phyloP scores from a whole-genome alignment of 805 yeast genomes.

The Saturnispora sanitii region DNA sequence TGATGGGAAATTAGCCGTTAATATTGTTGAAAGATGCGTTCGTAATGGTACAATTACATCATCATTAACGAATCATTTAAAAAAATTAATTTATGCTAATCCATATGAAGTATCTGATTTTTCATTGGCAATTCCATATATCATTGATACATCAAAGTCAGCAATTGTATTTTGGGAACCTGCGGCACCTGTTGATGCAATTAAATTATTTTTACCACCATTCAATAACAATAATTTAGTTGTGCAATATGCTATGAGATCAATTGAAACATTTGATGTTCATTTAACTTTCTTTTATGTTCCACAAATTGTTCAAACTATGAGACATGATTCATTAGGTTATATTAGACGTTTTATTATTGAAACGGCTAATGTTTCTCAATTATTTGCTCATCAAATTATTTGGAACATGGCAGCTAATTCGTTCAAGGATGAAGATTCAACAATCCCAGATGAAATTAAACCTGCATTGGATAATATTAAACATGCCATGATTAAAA shows the following conservation, averaged over 20 bases:
- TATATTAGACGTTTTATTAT: slow-evolving; percentile 81
- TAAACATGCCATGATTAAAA: slow-evolving; percentile 48
- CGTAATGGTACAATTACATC: slow-evolving; percentile 15
- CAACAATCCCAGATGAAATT: slow-evolving; percentile 64
- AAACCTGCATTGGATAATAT: slow-evolving; percentile 78
- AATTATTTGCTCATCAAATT: slow-evolving; percentile 91
- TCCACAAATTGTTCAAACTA: slow-evolving; percentile 92
- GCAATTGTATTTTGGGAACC: slow-evolving; percentile 53
- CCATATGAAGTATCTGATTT: slow-evolving; percentile 52
- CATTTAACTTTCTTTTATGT: slow-evolving; percentile 90
- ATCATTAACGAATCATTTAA: slow-evolving; percentile 32
- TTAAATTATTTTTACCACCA: slow-evolving; percentile 72
- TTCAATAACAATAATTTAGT: slow-evolving; percentile 55
- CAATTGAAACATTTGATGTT: slow-evolving; percentile 80
- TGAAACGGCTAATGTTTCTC: slow-evolving; percentile 86
- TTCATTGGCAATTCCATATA: slow-evolving; percentile 51
- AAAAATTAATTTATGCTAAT: slow-evolving; percentile 36
- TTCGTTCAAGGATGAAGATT: slow-evolving; percentile 82
- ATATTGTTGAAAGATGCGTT: slow-evolving; percentile 51
- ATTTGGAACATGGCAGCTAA: slow-evolving; percentile 98
- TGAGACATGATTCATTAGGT: slow-evolving; percentile 74
- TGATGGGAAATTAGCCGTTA: slow-evolving; percentile 65
- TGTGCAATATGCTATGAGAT: slow-evolving; percentile 82
- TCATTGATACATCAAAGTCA: slow-evolving; percentile 23
- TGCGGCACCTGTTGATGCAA: slow-evolving; percentile 73